Conservation (phyloP, 768 basidiomycete species). For the Hygrophorus russula region DNA sequence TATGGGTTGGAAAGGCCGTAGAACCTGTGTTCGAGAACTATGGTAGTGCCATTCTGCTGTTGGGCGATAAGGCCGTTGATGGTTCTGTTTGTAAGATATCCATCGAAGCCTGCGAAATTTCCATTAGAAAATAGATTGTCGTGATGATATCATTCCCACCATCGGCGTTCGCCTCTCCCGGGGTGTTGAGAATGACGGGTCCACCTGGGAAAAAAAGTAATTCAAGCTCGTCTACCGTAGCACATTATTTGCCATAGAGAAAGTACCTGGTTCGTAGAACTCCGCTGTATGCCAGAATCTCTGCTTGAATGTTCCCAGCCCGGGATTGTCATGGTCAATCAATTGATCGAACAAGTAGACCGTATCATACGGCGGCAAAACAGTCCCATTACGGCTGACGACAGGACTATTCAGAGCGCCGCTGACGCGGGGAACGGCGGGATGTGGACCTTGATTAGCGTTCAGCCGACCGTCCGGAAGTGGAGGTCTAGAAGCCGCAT, state of each 20-base stretch:
- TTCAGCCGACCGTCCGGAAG: no score
- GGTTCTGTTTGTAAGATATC: slow-evolving; percentile 54
- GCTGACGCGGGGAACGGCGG: no score
- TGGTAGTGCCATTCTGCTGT: slow-evolving; percentile 48
- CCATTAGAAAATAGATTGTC: neutral
- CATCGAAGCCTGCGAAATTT: slow-evolving; percentile 24
- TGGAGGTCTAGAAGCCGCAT: no score
- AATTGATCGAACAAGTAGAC: slow-evolving; percentile 48
- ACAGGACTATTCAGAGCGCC: no score
- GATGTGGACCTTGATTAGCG: no score
- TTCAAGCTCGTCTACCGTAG: no score
- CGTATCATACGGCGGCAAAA: slow-evolving; percentile 32
- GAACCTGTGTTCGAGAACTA: slow-evolving; percentile 65
- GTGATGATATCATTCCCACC: slow-evolving; percentile 17
- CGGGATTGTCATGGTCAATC: slow-evolving; percentile 44
- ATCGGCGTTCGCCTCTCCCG: slow-evolving; percentile 51
- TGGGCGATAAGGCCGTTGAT: slow-evolving; percentile 58
- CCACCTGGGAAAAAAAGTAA: slow-evolving; percentile 26
- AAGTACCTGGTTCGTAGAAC: slow-evolving; percentile 43
- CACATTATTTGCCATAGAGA: neutral
- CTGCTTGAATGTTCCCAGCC: slow-evolving; percentile 65
- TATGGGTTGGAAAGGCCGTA: slow-evolving; percentile 68
- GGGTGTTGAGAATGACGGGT: slow-evolving; percentile 54
- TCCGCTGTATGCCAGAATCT: slow-evolving; percentile 64
- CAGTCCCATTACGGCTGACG: slow-evolving; percentile 30